Conservation (phyloP, 495 filamentous ascomycete species). For the Annulohypoxylon bovei region DNA sequence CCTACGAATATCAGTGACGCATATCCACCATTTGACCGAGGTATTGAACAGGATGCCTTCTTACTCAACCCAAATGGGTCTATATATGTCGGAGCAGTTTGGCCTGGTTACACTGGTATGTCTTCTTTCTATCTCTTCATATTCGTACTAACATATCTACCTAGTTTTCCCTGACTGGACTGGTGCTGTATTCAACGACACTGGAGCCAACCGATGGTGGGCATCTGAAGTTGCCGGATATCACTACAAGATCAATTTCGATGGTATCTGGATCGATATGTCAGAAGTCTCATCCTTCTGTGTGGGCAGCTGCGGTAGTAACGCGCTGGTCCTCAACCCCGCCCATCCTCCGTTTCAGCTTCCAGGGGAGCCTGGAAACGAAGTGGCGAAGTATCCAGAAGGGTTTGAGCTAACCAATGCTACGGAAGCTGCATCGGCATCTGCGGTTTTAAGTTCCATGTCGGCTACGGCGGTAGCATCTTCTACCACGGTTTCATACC, state of each 20-base stretch:
- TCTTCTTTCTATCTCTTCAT: slow-evolving; percentile 49
- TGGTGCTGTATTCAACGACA: slow-evolving; percentile 68
- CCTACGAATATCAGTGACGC: slow-evolving; percentile 75
- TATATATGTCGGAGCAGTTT: slow-evolving; percentile 82
- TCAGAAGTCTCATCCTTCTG: slow-evolving; percentile 86
- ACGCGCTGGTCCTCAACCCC: slow-evolving; percentile 74
- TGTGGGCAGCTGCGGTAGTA: slow-evolving; percentile 77
- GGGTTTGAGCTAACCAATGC: slow-evolving; percentile 75
- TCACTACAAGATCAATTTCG: slow-evolving; percentile 72
- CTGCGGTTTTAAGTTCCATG: slow-evolving; percentile 52
- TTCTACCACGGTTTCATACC: slow-evolving; percentile 58
- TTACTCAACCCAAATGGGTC: slow-evolving; percentile 73
- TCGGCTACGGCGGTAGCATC: slow-evolving; percentile 41
- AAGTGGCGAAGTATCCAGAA: slow-evolving; percentile 74
- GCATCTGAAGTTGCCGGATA: slow-evolving; percentile 69
- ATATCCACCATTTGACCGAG: slow-evolving; percentile 74
- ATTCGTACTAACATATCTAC: slow-evolving; percentile 50
- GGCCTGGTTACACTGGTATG: slow-evolving; percentile 79
- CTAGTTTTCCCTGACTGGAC: slow-evolving; percentile 65
- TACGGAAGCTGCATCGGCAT: slow-evolving; percentile 71
- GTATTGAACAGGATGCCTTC: slow-evolving; percentile 71
- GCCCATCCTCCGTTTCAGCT: slow-evolving; percentile 73
- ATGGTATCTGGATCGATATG: slow-evolving; percentile 93
- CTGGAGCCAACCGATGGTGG: slow-evolving; percentile 74
- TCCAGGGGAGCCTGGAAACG: slow-evolving; percentile 70